Percentiles rank a stretch among this genome's conserved stretches.
Conservation (phyloP, 495 filamentous ascomycete species). For the Trypethelium eluteriae region DNA sequence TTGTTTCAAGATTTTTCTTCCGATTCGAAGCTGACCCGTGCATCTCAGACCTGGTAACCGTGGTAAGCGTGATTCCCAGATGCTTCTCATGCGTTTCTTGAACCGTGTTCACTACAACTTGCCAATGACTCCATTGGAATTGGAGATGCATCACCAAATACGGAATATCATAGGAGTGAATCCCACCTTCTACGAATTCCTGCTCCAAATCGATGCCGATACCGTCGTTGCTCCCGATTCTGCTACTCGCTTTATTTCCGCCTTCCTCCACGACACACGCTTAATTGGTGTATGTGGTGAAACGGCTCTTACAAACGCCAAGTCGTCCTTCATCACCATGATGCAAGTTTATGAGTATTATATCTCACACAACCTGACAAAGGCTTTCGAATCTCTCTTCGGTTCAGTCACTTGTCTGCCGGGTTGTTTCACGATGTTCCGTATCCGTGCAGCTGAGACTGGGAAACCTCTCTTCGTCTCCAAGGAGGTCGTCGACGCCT, state of each 20-base stretch:
- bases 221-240: constrained; percentile 89
- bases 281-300: constrained; percentile 92
- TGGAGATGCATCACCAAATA: constrained; percentile 99
- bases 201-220: constrained; percentile 95
- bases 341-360: constrained; percentile 99
- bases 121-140: constrained; percentile 90
- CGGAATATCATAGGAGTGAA: constrained; percentile 98
- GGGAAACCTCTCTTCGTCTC: constrained; percentile 96
- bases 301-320: constrained; percentile 85
- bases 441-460: constrained; percentile 83
- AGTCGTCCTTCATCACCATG: constrained; percentile 90
- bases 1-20: constrained; percentile 6
- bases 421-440: constrained; percentile 98
- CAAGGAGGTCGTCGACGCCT: constrained; percentile 75
- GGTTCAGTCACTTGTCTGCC: constrained; percentile 95
- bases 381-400: constrained; percentile 98
- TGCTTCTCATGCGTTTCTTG: constrained; percentile 95
- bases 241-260: constrained; percentile 82
- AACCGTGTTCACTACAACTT: constrained; percentile 96
- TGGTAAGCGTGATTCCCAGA: constrained; percentile 98
- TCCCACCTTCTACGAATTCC: constrained; percentile 95
- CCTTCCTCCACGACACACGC: constrained; percentile 84
- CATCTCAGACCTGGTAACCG: constrained; percentile 81
- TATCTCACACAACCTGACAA: constrained; percentile 95
- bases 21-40: neutral